These are phyloP conservation scores for Ophiobolus disseminans DNA, from an alignment of 2,329 filamentous ascomycete species.

Conservation along the genomic window DNA sequence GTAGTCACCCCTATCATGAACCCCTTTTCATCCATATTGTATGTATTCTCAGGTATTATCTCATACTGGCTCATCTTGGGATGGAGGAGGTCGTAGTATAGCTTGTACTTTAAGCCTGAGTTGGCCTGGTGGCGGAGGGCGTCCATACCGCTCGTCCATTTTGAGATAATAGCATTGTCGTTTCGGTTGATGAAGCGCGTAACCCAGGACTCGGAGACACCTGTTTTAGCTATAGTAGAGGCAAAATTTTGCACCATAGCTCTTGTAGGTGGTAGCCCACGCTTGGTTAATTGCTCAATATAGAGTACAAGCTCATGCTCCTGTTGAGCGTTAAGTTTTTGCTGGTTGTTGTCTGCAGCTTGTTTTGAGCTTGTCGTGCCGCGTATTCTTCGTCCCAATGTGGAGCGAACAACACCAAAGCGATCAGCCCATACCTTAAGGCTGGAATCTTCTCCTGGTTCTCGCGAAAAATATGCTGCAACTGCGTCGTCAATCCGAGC, in stretches of 20 bases:
- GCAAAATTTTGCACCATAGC: conserved; percentile 23
- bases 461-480: conserved; percentile 3
- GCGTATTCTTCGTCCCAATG: background rate
- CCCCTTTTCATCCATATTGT: conserved; percentile 19
- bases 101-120: conserved; percentile 17
- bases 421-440: background rate
- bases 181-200: conserved; percentile 17
- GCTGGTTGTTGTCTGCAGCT: too few species aligned
- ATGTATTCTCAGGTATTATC: conserved; percentile 11
- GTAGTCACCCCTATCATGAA: conserved; percentile 2
- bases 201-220: conserved; percentile 19
- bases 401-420: background rate
- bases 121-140: conserved; percentile 22
- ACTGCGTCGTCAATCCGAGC: conserved; percentile 9
- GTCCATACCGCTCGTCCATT: conserved; percentile 23
- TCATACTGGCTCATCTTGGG: conserved; percentile 14
- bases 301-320: conserved; percentile 23
- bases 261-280: conserved; percentile 21
- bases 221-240: conserved; percentile 11
- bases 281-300: conserved; percentile 18
- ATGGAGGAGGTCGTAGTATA: conserved; percentile 18
- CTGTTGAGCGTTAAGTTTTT: background rate
- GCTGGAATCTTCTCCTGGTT: background rate
- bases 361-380: background rate
- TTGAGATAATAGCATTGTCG: conserved; percentile 9